These are phyloP conservation scores for Meyerozyma athensensis DNA, from an alignment of 1,139 yeast genomes.

Conservation along the genomic window DNA sequence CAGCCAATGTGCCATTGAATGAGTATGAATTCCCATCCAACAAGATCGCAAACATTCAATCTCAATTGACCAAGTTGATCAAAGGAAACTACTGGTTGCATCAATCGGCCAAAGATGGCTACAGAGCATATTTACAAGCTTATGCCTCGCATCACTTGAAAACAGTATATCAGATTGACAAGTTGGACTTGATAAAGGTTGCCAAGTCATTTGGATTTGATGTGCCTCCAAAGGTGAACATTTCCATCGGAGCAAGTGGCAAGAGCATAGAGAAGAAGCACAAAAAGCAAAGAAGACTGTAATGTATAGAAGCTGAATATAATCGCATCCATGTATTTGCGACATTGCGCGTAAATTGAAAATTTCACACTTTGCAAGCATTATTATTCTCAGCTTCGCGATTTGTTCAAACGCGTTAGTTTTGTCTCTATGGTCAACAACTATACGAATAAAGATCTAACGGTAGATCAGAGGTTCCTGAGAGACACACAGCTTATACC, in stretches of 20 bases:
- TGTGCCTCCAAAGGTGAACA: slow-evolving; percentile 95
- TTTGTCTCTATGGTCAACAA: not conserved
- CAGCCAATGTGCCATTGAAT: slow-evolving; percentile 94
- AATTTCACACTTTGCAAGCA: not conserved
- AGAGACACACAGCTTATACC: not conserved
- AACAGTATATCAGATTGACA: slow-evolving; percentile 93
- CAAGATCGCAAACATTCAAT: slow-evolving; percentile 93
- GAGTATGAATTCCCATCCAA: slow-evolving; percentile 93
- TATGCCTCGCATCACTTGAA: slow-evolving; percentile 94
- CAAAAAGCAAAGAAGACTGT: slow-evolving; percentile 42
- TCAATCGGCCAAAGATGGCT: slow-evolving; percentile 96
- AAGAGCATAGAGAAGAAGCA: slow-evolving; percentile 51
- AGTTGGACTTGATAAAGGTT: slow-evolving; percentile 87
- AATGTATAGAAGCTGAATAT: slow-evolving; percentile 2
- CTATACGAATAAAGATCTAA: not conserved
- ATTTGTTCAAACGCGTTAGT: not conserved
- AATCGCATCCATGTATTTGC: not conserved
- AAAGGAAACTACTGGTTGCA: slow-evolving; percentile 91
- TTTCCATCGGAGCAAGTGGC: slow-evolving; percentile 91
- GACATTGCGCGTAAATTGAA: not conserved
- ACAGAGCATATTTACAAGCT: slow-evolving; percentile 93
- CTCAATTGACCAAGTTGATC: slow-evolving; percentile 85
- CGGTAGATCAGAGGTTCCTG: not conserved
- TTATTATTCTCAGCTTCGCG: not conserved
- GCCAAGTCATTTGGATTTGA: slow-evolving; percentile 94